Conservation (phyloP, 73 alveolate genomes). For the Blepharisma stoltei region DNA sequence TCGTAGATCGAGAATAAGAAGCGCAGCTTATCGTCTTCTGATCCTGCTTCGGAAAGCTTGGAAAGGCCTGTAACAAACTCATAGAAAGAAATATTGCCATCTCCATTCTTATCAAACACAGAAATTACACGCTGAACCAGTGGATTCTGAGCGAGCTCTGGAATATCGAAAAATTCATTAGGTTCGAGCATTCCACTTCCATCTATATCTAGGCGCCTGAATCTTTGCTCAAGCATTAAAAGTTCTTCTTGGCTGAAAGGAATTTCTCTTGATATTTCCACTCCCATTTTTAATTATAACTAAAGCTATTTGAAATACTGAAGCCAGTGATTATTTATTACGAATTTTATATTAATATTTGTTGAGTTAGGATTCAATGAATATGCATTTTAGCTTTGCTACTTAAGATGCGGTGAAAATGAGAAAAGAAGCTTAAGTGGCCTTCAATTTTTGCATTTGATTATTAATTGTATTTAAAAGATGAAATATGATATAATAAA, state of each 20-base stretch:
- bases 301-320: not conserved
- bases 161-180: conserved; percentile 94
- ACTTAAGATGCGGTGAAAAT: too few species aligned
- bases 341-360: too few species aligned
- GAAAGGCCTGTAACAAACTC: conserved; percentile 94
- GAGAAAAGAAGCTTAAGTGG: too few species aligned
- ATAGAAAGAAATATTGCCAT: conserved; percentile 91
- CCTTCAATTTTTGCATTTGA: too few species aligned
- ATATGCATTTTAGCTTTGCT: too few species aligned
- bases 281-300: conserved; percentile 1
- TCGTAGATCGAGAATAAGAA: conserved; percentile 94
- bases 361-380: too few species aligned
- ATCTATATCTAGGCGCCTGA: conserved; percentile 85
- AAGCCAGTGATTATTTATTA: too few species aligned
- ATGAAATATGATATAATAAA: too few species aligned
- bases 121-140: conserved; percentile 89
- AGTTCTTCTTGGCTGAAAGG: conserved; percentile 32
- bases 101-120: conserved; percentile 89
- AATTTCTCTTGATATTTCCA: conserved; percentile 17
- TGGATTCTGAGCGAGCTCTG: conserved; percentile 95
- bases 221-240: conserved; percentile 58
- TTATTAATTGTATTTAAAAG: too few species aligned
- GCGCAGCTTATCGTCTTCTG: conserved; percentile 85
- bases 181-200: conserved; percentile 94
- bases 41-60: conserved; percentile 83